phyloP scores from a whole-genome alignment of 2,329 filamentous ascomycete genomes.

The Diplocarpon mali region DNA sequence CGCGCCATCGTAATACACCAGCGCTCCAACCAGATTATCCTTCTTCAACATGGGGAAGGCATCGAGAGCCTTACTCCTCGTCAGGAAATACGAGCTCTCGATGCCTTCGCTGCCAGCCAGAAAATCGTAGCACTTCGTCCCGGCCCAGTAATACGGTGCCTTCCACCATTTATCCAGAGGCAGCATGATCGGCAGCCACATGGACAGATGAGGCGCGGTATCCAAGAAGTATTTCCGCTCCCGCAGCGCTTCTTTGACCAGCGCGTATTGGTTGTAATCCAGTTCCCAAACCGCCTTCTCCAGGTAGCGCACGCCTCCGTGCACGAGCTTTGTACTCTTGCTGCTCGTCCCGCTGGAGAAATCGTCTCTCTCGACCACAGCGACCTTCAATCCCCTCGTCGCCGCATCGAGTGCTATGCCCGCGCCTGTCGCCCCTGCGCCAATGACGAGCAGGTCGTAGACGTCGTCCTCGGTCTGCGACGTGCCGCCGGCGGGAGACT shows the following conservation, averaged over 20 bases:
- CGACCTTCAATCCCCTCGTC: slow-evolving; percentile 60
- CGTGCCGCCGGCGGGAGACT: slow-evolving; percentile 31
- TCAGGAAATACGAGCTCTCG: slow-evolving; percentile 80
- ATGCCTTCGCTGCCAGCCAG: slow-evolving; percentile 79
- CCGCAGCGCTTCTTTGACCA: slow-evolving; percentile 62
- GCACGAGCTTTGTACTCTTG: slow-evolving; percentile 69
- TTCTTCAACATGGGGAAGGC: slow-evolving; percentile 83
- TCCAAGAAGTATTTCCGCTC: slow-evolving; percentile 67
- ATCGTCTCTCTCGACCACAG: slow-evolving; percentile 61
- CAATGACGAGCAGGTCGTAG: slow-evolving; percentile 61
- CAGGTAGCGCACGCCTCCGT: slow-evolving; percentile 63
- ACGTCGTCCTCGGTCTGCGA: slow-evolving; percentile 30
- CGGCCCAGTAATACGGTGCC: slow-evolving; percentile 65
- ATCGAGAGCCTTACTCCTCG: slow-evolving; percentile 74
- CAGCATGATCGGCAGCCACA: slow-evolving; percentile 67
- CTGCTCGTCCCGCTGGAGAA: slow-evolving; percentile 64
- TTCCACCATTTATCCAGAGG: slow-evolving; percentile 69
- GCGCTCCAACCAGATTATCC: slow-evolving; percentile 64
- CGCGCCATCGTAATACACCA: slow-evolving; percentile 86
- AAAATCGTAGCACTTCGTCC: slow-evolving; percentile 75
- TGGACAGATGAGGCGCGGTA: slow-evolving; percentile 62
- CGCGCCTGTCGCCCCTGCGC: slow-evolving; percentile 59
- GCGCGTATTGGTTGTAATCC: slow-evolving; percentile 61
- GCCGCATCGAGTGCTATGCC: slow-evolving; percentile 64
- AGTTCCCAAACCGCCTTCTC: slow-evolving; percentile 69